Evolutionary conservation across 208 protist species (phyloP).

Genomic region (Acanthamoeba castellanii): DNA sequence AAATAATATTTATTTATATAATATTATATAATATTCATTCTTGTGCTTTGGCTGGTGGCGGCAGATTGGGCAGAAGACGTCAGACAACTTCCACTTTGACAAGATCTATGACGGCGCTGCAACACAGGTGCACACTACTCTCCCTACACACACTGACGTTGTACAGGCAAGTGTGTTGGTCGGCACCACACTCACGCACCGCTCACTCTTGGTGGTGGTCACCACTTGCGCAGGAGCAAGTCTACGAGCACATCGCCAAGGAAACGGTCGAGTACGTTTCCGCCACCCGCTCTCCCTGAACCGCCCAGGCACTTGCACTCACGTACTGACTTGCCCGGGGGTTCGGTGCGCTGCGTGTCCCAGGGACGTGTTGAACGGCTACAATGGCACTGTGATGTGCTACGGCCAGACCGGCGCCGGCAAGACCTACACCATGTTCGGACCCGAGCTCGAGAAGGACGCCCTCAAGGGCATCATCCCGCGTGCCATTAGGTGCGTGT

Average conservation of each 20-base stretch:
- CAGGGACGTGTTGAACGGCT: constrained; percentile 67
- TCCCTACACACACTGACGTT: not conserved
- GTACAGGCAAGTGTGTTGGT: no score
- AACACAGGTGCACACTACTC: not conserved
- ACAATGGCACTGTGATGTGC: constrained; percentile 44
- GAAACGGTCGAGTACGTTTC: constrained; percentile 55
- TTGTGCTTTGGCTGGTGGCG: not conserved
- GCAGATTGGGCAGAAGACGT: constrained; percentile 8
- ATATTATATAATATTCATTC: no score
- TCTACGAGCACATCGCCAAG: constrained; percentile 58
- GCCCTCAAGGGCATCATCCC: constrained; percentile 56
- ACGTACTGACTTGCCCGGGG: no score
- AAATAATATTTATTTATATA: not conserved
- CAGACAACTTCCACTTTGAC: constrained; percentile 56
- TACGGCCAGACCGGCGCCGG: constrained; percentile 58
- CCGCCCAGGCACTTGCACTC: not conserved
- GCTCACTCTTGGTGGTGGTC: not conserved
- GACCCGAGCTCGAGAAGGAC: constrained; percentile 4
- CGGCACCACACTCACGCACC: no score
- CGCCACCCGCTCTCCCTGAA: not conserved
- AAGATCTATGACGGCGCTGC: constrained; percentile 14
- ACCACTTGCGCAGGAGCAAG: not conserved
- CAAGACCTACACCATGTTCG: constrained; percentile 72
- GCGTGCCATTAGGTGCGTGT: not conserved
- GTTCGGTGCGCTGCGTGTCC: no score